These are phyloP conservation scores for Oryza brachyantha DNA, from an alignment of 176 grass and related monocot genomes.

Conservation along the genomic window DNA sequence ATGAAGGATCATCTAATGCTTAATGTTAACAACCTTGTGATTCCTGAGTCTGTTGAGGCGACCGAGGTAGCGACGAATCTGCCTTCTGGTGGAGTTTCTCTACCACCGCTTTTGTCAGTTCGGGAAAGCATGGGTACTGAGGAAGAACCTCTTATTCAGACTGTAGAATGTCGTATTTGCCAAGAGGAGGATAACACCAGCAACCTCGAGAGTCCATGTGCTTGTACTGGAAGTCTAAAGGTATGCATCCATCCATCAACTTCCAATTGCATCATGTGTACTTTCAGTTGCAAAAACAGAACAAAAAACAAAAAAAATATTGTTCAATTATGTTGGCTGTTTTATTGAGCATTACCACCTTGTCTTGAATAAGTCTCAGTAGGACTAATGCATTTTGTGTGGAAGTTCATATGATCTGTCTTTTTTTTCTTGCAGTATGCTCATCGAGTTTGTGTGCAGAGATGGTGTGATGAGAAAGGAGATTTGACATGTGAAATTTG, in stretches of 20 bases:
- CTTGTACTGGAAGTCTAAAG: constrained; percentile 86
- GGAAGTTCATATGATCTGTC: constrained; percentile 16
- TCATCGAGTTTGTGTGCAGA: constrained; percentile 78
- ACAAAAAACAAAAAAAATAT: not conserved
- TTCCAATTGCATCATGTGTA: not conserved
- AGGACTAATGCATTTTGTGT: not conserved
- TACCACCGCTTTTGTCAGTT: constrained; percentile 18
- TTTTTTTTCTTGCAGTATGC: constrained; percentile 64
- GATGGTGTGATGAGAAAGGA: constrained; percentile 95
- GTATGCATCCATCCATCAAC: constrained; percentile 26
- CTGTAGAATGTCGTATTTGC: constrained; percentile 83
- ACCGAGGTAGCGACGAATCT: constrained; percentile 27
- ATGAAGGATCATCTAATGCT: constrained; percentile 61
- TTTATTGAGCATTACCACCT: not conserved
- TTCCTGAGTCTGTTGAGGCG: constrained; percentile 27
- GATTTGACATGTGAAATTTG: constrained; percentile 87
- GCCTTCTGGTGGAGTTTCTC: constrained; percentile 25
- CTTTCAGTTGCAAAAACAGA: not conserved
- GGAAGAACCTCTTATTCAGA: constrained; percentile 72
- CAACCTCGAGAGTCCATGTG: constrained; percentile 76
- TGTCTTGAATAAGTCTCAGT: not conserved
- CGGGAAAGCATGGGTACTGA: constrained; percentile 44
- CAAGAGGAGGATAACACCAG: constrained; percentile 78
- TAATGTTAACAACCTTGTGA: constrained; percentile 42
- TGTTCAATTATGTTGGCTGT: constrained; percentile 2